These are phyloP conservation scores for Calocybe cyanea DNA, from an alignment of 768 basidiomycete genomes.

Conservation along the genomic window DNA sequence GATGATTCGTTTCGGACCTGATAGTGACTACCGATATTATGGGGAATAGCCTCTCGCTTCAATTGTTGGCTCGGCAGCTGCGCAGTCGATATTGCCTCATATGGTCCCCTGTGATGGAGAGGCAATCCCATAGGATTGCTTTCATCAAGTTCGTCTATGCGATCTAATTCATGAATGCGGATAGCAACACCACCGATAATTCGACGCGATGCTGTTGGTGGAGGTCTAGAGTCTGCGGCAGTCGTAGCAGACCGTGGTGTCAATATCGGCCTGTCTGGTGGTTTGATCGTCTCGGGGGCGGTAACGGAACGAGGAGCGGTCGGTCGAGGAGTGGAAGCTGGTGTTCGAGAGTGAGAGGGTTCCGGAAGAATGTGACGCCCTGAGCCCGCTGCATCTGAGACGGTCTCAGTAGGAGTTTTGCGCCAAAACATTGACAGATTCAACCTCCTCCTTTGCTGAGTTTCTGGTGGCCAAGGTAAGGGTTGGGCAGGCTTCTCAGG, in stretches of 20 bases:
- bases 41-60: constrained; percentile 12
- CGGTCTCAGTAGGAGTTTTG: constrained; percentile 12
- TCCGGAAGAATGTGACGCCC: constrained; percentile 10
- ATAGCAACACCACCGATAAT: constrained; percentile 14
- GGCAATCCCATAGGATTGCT: constrained; percentile 61
- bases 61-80: constrained; percentile 19
- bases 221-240: constrained; percentile 18
- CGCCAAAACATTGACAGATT: constrained; percentile 17
- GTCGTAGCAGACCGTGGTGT: constrained; percentile 22
- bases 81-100: constrained; percentile 52
- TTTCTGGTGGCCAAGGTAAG: constrained; percentile 12
- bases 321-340: constrained; percentile 11
- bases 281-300: constrained; percentile 12
- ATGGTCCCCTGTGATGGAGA: constrained; percentile 72
- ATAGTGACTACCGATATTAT: constrained; percentile 15
- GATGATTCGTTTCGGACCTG: constrained; percentile 8
- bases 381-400: constrained; percentile 10
- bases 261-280: constrained; percentile 17
- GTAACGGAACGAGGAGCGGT: constrained; percentile 14
- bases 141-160: constrained; percentile 77
- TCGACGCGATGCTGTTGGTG: constrained; percentile 12
- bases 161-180: constrained; percentile 45
- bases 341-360: constrained; percentile 5
- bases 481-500: constrained; percentile 2
- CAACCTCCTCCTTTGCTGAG: constrained; percentile 15